A percentile compares a stretch with the other conserved stretches of the same genome.
phyloP scores from a whole-genome alignment of 257 asterid species.

The Schizonepeta tenuifolia region DNA sequence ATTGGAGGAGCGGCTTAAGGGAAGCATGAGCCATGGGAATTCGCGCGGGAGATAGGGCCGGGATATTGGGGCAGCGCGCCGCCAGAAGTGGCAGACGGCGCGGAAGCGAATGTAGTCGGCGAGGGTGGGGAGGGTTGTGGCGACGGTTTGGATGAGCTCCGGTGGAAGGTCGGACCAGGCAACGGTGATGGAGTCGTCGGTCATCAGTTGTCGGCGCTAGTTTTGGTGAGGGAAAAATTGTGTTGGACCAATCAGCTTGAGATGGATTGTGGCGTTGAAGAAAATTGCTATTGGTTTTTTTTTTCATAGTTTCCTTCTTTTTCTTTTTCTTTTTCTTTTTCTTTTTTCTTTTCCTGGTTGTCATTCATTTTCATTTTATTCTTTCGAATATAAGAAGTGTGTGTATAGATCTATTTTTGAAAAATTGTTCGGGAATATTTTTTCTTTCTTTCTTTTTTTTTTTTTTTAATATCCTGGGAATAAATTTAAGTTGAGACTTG shows the following conservation, averaged over 20 bases:
- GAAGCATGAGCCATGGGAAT: constrained; percentile 92
- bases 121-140: constrained; percentile 43
- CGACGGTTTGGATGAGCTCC: constrained; percentile 60
- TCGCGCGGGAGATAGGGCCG: constrained; percentile 67
- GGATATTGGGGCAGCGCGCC: constrained; percentile 50
- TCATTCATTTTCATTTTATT: too few relatives aligned
- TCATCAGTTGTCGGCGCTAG: constrained; percentile 26
- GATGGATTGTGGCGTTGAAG: background rate
- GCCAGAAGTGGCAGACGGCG: constrained; percentile 63
- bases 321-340: too few relatives aligned
- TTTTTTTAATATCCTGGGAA: too few relatives aligned
- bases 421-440: too few relatives aligned
- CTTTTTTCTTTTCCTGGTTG: too few relatives aligned
- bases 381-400: too few relatives aligned
- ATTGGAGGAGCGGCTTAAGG: constrained; percentile 44
- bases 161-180: constrained; percentile 79
- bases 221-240: constrained; percentile 10
- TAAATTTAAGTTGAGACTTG: too few relatives aligned
- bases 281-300: background rate
- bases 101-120: constrained; percentile 75
- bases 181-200: constrained; percentile 32
- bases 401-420: too few relatives aligned
- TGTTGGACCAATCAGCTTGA: constrained; percentile 4
- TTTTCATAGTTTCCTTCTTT: too few relatives aligned
- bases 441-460: too few relatives aligned